These are phyloP conservation scores for Aureobasidium leucospermi DNA, from an alignment of 2,329 filamentous ascomycete species.

Conservation along the genomic window DNA sequence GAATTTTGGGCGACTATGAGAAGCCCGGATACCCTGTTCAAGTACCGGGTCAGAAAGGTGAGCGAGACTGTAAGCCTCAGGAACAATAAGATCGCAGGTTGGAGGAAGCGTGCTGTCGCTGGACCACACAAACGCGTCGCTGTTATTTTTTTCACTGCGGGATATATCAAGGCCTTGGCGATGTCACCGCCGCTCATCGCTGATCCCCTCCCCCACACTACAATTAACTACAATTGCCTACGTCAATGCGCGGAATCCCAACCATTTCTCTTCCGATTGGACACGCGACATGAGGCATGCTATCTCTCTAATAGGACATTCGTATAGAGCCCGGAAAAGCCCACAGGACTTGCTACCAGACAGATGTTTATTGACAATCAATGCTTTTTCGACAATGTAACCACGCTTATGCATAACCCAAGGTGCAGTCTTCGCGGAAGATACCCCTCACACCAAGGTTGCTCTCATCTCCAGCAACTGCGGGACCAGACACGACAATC, in stretches of 20 bases:
- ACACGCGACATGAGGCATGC: neutral
- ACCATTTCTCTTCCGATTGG: neutral
- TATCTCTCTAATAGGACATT: neutral
- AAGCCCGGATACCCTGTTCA: constrained; percentile 75
- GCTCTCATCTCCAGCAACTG: constrained; percentile 61
- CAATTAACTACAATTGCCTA: neutral
- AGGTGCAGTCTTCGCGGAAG: constrained; percentile 65
- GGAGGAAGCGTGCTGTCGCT: neutral
- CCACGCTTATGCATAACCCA: constrained; percentile 34
- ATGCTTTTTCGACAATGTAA: neutral
- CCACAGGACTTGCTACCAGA: neutral
- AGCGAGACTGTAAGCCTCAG: constrained; percentile 29
- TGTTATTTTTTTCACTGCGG: constrained; percentile 10
- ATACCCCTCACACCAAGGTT: constrained; percentile 56
- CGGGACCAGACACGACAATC: constrained; percentile 66
- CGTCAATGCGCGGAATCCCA: neutral
- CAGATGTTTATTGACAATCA: neutral
- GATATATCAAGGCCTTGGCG: constrained; percentile 2
- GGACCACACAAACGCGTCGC: neutral
- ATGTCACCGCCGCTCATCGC: constrained; percentile 2
- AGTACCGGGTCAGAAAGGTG: constrained; percentile 78
- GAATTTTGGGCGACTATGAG: constrained; percentile 71
- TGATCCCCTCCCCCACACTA: neutral
- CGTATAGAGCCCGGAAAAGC: neutral
- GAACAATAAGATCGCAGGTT: neutral